Percentiles rank a stretch among this genome's conserved stretches.
These are phyloP conservation scores for Ensete ventricosum DNA, from an alignment of 176 grass and related monocot genomes.

Conservation along the genomic window DNA sequence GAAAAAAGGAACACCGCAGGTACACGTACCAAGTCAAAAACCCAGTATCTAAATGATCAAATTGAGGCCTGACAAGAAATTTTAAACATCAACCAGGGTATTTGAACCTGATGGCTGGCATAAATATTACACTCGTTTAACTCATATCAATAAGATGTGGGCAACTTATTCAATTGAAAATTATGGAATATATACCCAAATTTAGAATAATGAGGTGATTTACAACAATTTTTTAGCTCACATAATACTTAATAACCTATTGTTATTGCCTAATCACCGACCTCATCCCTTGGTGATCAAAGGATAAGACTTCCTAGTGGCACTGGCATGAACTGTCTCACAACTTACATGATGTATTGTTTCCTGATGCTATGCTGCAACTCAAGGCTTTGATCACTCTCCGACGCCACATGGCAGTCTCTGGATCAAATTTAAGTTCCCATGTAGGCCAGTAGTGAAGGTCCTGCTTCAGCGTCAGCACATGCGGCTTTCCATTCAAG, in stretches of 20 bases:
- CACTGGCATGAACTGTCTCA: neutral
- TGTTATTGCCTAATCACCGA: neutral
- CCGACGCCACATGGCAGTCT: constrained; percentile 69
- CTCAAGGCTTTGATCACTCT: constrained; percentile 76
- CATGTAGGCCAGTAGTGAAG: constrained; percentile 99
- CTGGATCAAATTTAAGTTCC: constrained; percentile 88
- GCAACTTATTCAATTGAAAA: neutral
- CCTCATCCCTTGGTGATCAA: neutral
- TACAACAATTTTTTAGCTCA: neutral
- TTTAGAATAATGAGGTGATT: neutral
- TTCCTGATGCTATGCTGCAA: constrained; percentile 11
- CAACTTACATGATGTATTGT: neutral
- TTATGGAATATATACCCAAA: neutral
- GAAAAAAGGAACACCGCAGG: too few relatives aligned
- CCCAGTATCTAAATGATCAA: too few relatives aligned
- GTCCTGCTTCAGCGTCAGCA: constrained; percentile 89
- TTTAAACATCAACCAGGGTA: too few relatives aligned
- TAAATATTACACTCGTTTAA: too few relatives aligned
- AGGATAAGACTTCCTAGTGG: neutral
- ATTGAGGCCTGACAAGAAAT: too few relatives aligned
- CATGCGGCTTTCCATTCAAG: constrained; percentile 90
- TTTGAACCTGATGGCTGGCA: too few relatives aligned
- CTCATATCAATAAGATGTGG: neutral
- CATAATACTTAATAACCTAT: neutral
- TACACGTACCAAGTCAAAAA: too few relatives aligned